Conservation (phyloP, 2,329 filamentous ascomycete species). For the Cercospora sojina region DNA sequence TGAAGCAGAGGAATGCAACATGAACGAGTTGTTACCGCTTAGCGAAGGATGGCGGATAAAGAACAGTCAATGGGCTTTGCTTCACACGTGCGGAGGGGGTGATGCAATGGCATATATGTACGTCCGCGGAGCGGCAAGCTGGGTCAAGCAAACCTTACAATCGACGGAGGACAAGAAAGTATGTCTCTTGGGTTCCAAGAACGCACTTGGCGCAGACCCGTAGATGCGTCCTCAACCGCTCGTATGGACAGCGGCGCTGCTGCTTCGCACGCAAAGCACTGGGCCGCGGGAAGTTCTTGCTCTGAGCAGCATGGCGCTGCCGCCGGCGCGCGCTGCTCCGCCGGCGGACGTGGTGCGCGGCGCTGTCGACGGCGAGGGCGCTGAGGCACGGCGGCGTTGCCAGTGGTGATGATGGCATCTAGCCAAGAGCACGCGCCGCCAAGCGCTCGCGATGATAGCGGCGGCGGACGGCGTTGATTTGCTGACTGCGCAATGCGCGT, state of each 20-base stretch:
- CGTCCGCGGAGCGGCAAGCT: conserved; percentile 13
- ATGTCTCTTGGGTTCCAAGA: conserved; percentile 25
- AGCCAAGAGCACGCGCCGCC: background rate
- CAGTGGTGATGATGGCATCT: background rate
- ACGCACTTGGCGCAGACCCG: conserved; percentile 18
- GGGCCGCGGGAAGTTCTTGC: background rate
- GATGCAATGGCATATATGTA: conserved; percentile 15
- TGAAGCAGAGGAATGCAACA: conserved; percentile 13
- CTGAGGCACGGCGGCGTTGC: background rate
- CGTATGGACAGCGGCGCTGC: background rate
- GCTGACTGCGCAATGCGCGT: background rate
- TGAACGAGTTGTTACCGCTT: conserved; percentile 2
- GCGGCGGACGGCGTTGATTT: conserved; percentile 6
- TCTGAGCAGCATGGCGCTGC: background rate
- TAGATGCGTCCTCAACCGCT: background rate
- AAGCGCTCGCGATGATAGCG: conserved; percentile 7
- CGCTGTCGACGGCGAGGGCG: background rate
- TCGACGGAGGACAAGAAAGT: conserved; percentile 21
- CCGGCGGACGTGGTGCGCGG: background rate
- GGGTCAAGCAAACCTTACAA: conserved; percentile 11
- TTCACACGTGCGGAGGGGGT: conserved; percentile 4
- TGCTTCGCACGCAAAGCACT: background rate
- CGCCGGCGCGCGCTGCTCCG: background rate
- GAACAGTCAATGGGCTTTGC: conserved; percentile 3
- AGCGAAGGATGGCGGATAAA: conserved; percentile 17